These are phyloP conservation scores for Rubroshorea leprosula DNA, from an alignment of 345 rosid genomes.

Conservation along the genomic window DNA sequence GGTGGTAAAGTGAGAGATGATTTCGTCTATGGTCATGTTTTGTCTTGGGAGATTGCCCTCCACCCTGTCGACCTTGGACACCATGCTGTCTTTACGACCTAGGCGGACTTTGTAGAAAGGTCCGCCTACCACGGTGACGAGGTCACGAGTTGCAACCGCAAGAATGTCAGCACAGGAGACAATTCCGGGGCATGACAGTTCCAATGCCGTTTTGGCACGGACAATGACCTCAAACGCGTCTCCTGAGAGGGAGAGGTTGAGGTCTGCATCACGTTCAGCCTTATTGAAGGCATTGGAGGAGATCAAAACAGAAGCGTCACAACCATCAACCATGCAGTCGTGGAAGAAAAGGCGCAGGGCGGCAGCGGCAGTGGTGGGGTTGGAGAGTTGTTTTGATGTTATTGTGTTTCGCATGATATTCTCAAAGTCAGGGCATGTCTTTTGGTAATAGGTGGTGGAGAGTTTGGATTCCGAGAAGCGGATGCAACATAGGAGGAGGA, in stretches of 20 bases:
- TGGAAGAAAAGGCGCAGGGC: conserved; percentile 75
- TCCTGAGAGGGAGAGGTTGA: conserved; percentile 77
- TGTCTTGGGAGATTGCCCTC: conserved; percentile 54
- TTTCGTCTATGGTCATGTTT: conserved; percentile 38
- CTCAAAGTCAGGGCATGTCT: conserved; percentile 57
- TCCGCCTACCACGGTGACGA: conserved; percentile 56
- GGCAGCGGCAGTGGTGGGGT: conserved; percentile 83
- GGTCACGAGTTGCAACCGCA: conserved; percentile 72
- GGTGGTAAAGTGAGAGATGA: conserved; percentile 38
- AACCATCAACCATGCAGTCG: conserved; percentile 70
- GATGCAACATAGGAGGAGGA: conserved; percentile 5
- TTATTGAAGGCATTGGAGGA: conserved; percentile 49
- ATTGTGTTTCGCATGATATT: conserved; percentile 50
- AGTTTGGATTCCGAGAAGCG: conserved; percentile 32
- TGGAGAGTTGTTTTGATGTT: conserved; percentile 60
- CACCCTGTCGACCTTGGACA: conserved; percentile 37
- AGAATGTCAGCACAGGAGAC: conserved; percentile 90
- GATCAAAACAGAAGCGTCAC: conserved; percentile 66
- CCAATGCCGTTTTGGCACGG: conserved; percentile 77
- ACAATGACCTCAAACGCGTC: conserved; percentile 73
- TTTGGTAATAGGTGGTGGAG: conserved; percentile 48
- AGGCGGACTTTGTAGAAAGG: conserved; percentile 61
- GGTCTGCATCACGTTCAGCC: conserved; percentile 70
- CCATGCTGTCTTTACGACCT: conserved; percentile 67
- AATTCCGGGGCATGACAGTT: conserved; percentile 66